A percentile compares a stretch with the other conserved stretches of the same genome.
phyloP scores from a whole-genome alignment of 495 filamentous ascomycete genomes.

The Aspergillus nanangensis region DNA sequence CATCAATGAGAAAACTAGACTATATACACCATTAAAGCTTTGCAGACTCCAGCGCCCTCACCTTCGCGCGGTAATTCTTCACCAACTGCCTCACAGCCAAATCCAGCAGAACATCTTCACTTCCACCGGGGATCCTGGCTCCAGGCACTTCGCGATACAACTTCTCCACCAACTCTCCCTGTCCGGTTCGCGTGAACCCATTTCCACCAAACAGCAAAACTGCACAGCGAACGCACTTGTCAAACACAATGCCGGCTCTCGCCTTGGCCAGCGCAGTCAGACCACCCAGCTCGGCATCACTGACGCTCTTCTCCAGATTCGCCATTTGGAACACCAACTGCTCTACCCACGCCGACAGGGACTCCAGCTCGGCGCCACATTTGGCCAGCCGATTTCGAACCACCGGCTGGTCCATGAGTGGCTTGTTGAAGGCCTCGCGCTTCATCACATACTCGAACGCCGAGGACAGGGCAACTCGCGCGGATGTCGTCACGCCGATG shows the following conservation, averaged over 20 bases:
- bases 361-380: conserved; percentile 63
- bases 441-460: conserved; percentile 67
- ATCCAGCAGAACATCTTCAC: conserved; percentile 2
- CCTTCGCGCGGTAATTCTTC: conserved; percentile 1
- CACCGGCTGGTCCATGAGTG: conserved; percentile 68
- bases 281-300: conserved; percentile 62
- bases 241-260: conserved; percentile 62
- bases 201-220: conserved; percentile 69
- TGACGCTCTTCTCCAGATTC: conserved; percentile 55
- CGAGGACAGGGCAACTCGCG: conserved; percentile 58
- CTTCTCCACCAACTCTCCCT: conserved; percentile 61
- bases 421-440: conserved; percentile 71
- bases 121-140: conserved; percentile 1
- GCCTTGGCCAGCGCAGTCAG: conserved; percentile 68
- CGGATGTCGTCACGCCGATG: conserved; percentile 55
- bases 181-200: conserved; percentile 63
- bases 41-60: conserved; percentile 1
- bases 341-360: conserved; percentile 69
- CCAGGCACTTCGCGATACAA: not conserved
- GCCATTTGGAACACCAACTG: conserved; percentile 66
- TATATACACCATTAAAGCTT: no score
- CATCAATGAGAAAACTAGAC: no score
- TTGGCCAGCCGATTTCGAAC: conserved; percentile 69
- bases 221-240: conserved; percentile 64
- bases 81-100: conserved; percentile 1